Base-by-base conservation (phyloP, 768 basidiomycete species). In the Tulasnella sp. region DNA sequence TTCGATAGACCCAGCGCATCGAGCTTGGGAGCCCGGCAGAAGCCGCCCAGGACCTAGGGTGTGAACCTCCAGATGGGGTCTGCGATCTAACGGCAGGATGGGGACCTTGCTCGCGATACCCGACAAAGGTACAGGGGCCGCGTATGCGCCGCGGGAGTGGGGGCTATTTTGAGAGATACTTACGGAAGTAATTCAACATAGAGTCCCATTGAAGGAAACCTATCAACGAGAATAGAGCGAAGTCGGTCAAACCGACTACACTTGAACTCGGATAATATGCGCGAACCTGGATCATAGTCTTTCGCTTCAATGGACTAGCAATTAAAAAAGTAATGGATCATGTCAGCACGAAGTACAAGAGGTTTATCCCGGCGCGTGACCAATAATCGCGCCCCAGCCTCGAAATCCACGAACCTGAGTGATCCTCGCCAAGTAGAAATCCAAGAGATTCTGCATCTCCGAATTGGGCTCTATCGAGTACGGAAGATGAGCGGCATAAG, bases 381-480 rank as follows among this genome's bases (percentile, higher is more conserved):
- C 52, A 59, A 59, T 59, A 59, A 59, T n/a, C n/a, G n/a, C n/a
- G n/a, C n/a, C n/a, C 35, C 11, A 37, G 1, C 34, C 64, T 40
- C n/a, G 35, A 8, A 62, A 14, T 17, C 7, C 35, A 72, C 71
- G 40, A 39, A 72, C 71, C 62, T 72, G 71, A 29, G 71, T 72
- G 16, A 72, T 72, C 62, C 71, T 39, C 7, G 62, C 35, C 39
- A 72, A 40, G 11, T 92, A 87, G 75, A 90, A 86, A 75, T 94
- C 90, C 64, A 95, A 84, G 77, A 92, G 82, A 72, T 85, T 82
- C 79, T 90, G 84, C 87, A 93, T 90, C 77, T 86, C 86, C n/a
- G 86, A 84, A 74, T 89, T 84, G 1, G 90, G 82, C 78, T 95
- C 93, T 72, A 90, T 86, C 19, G 87, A 83, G 79, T 94, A 94